These are phyloP conservation scores for Rhodotorula kratochvilovae DNA, from an alignment of 768 basidiomycete species.

Conservation along the genomic window DNA sequence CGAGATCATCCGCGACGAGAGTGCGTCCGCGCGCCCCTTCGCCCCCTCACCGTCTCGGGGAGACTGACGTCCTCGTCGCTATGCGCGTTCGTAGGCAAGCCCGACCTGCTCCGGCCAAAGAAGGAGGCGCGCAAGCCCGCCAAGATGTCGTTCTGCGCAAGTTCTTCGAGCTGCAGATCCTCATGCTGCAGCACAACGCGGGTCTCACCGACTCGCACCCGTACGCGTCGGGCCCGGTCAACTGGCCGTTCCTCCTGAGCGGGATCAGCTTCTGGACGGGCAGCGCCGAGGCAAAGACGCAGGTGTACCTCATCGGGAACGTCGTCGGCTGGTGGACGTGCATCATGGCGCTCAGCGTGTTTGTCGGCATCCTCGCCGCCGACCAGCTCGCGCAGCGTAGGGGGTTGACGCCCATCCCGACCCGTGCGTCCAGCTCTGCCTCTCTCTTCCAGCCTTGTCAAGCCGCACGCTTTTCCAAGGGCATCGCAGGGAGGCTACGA, in stretches of 20 bases:
- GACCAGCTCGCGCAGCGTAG: slow-evolving; percentile 83
- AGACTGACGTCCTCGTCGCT: slow-evolving; percentile 45
- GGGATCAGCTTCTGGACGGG: slow-evolving; percentile 99
- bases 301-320: slow-evolving; percentile 96
- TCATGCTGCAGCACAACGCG: slow-evolving; percentile 99
- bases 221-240: slow-evolving; percentile 90
- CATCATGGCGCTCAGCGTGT: slow-evolving; percentile 76
- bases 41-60: too few species aligned
- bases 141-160: slow-evolving; percentile 92
- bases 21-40: slow-evolving; percentile 48
- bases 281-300: slow-evolving; percentile 70
- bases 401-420: slow-evolving; percentile 76
- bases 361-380: slow-evolving; percentile 81
- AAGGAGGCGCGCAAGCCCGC: slow-evolving; percentile 50
- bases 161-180: slow-evolving; percentile 82
- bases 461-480: neutral
- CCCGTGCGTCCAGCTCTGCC: slow-evolving; percentile 58
- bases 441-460: neutral
- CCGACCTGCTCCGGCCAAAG: slow-evolving; percentile 25
- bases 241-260: slow-evolving; percentile 94
- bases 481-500: too few species aligned
- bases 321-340: slow-evolving; percentile 92
- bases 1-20: slow-evolving; percentile 66
- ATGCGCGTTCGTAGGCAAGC: slow-evolving; percentile 43
- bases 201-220: slow-evolving; percentile 96